Evolutionary conservation across 257 asterid species (phyloP), one percentile per base, ranked within the genome.

Genomic region (Rubia yunnanensis): DNA sequence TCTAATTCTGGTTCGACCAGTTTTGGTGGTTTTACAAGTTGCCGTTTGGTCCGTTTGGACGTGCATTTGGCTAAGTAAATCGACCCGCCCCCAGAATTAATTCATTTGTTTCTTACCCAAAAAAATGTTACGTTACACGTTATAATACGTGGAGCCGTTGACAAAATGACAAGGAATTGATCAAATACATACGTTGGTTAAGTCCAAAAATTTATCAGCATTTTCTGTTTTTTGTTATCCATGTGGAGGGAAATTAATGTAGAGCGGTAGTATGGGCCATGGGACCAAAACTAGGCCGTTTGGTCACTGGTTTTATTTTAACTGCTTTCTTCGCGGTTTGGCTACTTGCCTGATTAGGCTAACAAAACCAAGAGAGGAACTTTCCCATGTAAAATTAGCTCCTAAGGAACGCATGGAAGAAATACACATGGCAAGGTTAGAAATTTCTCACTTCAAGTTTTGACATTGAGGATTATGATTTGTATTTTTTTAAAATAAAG

Each of bases 141-240:
- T 50, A 46, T 10, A 46, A 13, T 70, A 32, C 9, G 60, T 58
- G 72, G 76, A 81, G 86, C 81, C 85, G 85, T 84, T 81, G 53
- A 68, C 75, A 61, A 77, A 70, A 36, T 59, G 86, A 81, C 85
- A 81, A 72, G 27, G 24, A 44, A 68, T 41, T 5, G 9, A 27
- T 8, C 15, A 17, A 18, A 27, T 53, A 32, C 35, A 22, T 52
- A 13, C 71, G 59, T 28, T 28, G 31, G 38, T 57, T 52, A 6
- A 2, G 49, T 46, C 48, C 5, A 13, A 50, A 48, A 18, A 4
- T 59, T 27, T 17, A 1, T 56, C 11, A 41, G 15, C n/a, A 50
- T 50, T 50, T 50, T 20, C n/a, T 26, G 27, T 7, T 50, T 50
- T 50, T 50, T 20, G 57, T 22, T 50, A 50, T 50, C 57, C 57